Evolutionary conservation across 768 basidiomycete genomes (phyloP).

Genomic region (Neoboletus subvelutipes): DNA sequence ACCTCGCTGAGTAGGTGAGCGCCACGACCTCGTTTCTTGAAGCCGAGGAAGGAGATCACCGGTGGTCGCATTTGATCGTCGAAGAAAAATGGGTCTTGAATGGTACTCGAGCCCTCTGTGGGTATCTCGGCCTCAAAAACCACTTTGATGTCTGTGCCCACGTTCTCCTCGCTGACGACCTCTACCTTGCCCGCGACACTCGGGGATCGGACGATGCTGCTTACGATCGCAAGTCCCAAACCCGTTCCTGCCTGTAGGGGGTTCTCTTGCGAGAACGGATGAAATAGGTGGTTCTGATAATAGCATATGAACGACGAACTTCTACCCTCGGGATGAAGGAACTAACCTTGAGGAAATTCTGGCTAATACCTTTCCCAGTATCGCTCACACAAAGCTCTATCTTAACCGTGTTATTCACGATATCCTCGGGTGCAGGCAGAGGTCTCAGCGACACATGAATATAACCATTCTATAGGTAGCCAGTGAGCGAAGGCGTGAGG

Average conservation of each 20-base stretch:
- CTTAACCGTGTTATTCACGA: conserved; percentile 59
- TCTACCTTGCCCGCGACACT: conserved; percentile 90
- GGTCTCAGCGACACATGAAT: conserved; percentile 84
- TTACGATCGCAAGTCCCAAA: conserved; percentile 92
- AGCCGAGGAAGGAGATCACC: conserved; percentile 69
- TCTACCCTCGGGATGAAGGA: background rate
- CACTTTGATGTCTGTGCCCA: conserved; percentile 90
- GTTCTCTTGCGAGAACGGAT: conserved; percentile 96
- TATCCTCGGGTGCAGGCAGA: conserved; percentile 54
- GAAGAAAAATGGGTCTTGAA: conserved; percentile 47
- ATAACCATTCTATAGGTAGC: conserved; percentile 65
- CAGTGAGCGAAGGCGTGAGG: conserved; percentile 1
- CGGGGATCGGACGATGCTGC: conserved; percentile 83
- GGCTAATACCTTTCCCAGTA: conserved; percentile 94
- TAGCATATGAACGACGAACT: background rate
- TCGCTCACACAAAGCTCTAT: conserved; percentile 85
- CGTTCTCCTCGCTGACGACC: conserved; percentile 87
- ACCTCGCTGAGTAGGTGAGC: conserved; percentile 63
- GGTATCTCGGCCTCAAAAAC: conserved; percentile 70
- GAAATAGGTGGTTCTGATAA: conserved; percentile 85
- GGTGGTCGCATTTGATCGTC: conserved; percentile 43
- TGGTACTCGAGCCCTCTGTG: conserved; percentile 39
- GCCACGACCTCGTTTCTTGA: conserved; percentile 64
- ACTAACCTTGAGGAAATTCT: conserved; percentile 82
- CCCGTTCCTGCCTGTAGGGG: conserved; percentile 92